These are phyloP conservation scores for Sugiyamaella castrensis DNA, from an alignment of 1,139 yeast species.

Conservation along the genomic window DNA sequence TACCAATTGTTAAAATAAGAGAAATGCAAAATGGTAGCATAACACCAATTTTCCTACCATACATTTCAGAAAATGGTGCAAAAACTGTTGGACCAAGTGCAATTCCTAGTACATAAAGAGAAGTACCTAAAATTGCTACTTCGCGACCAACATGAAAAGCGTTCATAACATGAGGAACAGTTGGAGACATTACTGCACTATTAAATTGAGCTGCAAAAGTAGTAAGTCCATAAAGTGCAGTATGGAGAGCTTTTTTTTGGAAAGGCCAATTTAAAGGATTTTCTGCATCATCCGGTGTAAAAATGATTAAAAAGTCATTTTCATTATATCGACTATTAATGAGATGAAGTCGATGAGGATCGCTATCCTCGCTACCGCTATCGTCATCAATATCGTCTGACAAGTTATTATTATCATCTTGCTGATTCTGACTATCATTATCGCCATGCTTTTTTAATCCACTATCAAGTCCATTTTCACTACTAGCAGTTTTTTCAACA, in stretches of 20 bases:
- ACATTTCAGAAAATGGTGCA: conserved; percentile 77
- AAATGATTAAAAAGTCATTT: conserved; percentile 16
- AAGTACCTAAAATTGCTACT: conserved; percentile 59
- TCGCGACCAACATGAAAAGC: conserved; percentile 55
- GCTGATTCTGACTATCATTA: neutral
- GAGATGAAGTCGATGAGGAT: neutral
- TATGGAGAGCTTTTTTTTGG: conserved; percentile 39
- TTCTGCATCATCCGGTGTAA: conserved; percentile 24
- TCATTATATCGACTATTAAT: conserved; percentile 3
- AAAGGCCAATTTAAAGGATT: conserved; percentile 41
- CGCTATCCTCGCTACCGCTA: neutral
- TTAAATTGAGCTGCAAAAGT: conserved; percentile 47
- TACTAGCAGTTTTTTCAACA: conserved; percentile 2
- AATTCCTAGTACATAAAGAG: conserved; percentile 69
- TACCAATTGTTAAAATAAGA: conserved; percentile 37
- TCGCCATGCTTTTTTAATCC: neutral
- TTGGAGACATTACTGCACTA: conserved; percentile 43
- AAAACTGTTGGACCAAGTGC: conserved; percentile 75
- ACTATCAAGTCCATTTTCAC: neutral
- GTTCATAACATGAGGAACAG: conserved; percentile 46
- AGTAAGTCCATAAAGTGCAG: conserved; percentile 42
- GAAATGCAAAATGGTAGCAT: conserved; percentile 57
- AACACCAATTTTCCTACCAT: conserved; percentile 71
- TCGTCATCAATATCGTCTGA: neutral
- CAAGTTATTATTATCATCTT: neutral